Evolutionary conservation across 106 monocot genomes (phyloP), one percentile per base, ranked within the genome.

Genomic region (Allium fistulosum): DNA sequence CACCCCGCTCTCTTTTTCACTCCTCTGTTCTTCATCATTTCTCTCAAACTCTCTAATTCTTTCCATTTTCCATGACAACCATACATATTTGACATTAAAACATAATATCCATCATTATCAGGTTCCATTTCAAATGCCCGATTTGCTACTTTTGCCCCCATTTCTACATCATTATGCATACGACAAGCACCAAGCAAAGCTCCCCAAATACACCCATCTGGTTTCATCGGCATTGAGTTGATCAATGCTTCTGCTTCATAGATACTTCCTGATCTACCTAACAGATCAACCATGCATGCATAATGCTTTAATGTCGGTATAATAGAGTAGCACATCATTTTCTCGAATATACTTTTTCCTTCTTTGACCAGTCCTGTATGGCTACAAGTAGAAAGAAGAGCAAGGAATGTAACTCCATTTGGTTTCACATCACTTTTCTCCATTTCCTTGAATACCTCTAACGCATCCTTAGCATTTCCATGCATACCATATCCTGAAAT

Each of bases 131-230:
- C 79, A 8, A 88, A 53, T 14, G 81, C 91, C 52, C 22, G 79
- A 69, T 63, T 78, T 27, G 83, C 88, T 22, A 85, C 71, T 0
- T 75, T 78, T 66, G 79, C 81, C 46, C 85, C 94, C 79, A 88
- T 81, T 37, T 91, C 85, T 16, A 83, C 53, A 62, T 91, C 74
- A 59, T 76, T 75, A 65, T 88, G 77, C 17, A 83, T 64, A 66
- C 70, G 74, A 64, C 91, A 95, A 59, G 91, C 88, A 63, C 83
- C 72, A 37, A 95, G 91, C 71, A 95, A 68, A 14, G 85, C 74
- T 61, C 87, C 91, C 91, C 94, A 95, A 15, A 91, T 88, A 58
- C 74, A 85, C 53, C 75, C 81, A 76, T 95, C 91, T 10, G 91
- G 81, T 48, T 77, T 47, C 0, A 85, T 65, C 61, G 82, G 85